A percentile compares a stretch with the other conserved stretches of the same genome.
Conservation (phyloP, 2,329 filamentous ascomycete genomes). For the Mariannaea elegans region DNA sequence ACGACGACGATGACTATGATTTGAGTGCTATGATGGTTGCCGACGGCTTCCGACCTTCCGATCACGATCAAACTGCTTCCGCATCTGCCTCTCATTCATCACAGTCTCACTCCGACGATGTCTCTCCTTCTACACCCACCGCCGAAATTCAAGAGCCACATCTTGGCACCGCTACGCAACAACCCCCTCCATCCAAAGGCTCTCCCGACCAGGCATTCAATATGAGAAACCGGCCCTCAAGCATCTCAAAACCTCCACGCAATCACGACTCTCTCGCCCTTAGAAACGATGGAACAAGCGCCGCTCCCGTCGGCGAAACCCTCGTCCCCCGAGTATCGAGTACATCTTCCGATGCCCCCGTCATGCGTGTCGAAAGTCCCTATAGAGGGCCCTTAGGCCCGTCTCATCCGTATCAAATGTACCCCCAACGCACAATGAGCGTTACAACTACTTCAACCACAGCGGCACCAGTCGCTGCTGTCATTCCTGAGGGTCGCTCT, state of each 20-base stretch:
- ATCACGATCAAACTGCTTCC: conserved; percentile 20
- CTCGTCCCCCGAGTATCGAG: conserved; percentile 40
- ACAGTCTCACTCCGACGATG: conserved; percentile 24
- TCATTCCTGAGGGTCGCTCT: conserved; percentile 49
- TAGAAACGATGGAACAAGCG: conserved; percentile 58
- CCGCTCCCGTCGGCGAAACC: conserved; percentile 23
- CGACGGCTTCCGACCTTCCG: conserved; percentile 60
- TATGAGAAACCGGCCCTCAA: conserved; percentile 57
- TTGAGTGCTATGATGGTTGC: conserved; percentile 60
- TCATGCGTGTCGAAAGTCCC: conserved; percentile 64
- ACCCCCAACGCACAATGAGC: conserved; percentile 77
- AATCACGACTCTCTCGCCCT: conserved; percentile 60
- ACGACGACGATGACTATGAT: conserved; percentile 57
- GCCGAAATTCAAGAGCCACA: conserved; percentile 20
- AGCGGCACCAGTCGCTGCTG: conserved; percentile 68
- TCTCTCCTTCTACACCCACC: conserved; percentile 9
- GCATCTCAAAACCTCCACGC: conserved; percentile 63
- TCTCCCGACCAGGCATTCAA: conserved; percentile 33
- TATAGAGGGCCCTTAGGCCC: conserved; percentile 77
- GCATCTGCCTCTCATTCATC: conserved; percentile 25
- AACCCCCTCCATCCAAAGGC: conserved; percentile 27
- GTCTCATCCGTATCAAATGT: conserved; percentile 87
- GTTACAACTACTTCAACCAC: conserved; percentile 76
- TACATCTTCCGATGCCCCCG: conserved; percentile 48
- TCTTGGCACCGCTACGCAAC: conserved; percentile 14